Conservation (phyloP, 305 asterid species). For the Fraxinus nigra region DNA sequence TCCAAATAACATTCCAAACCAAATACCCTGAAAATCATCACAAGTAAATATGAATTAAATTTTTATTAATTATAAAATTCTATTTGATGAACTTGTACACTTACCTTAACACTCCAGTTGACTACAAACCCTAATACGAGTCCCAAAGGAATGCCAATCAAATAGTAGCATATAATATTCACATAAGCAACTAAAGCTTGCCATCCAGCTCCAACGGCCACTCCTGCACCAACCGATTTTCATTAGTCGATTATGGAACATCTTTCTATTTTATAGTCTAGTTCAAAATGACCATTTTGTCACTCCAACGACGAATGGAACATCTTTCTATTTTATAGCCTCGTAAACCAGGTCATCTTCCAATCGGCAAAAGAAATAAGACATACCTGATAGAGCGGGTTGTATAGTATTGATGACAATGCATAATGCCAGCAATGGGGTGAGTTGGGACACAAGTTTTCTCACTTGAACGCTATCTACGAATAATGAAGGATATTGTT, state of each 20-base stretch:
- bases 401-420: constrained; percentile 35
- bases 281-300: no score
- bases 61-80: neutral
- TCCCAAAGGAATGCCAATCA: constrained; percentile 47
- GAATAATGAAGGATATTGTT: constrained; percentile 43
- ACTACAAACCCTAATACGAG: constrained; percentile 36
- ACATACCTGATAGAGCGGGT: constrained; percentile 42
- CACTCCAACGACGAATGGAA: no score
- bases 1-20: constrained; percentile 70
- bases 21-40: constrained; percentile 38
- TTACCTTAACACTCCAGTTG: constrained; percentile 35
- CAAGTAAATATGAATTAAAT: no score
- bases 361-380: neutral
- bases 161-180: constrained; percentile 43
- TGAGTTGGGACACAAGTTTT: constrained; percentile 36
- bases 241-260: neutral
- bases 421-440: constrained; percentile 40
- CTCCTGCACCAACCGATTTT: constrained; percentile 30
- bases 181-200: constrained; percentile 51
- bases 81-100: neutral
- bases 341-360: no score
- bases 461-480: constrained; percentile 31
- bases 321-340: no score
- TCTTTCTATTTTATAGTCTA: no score
- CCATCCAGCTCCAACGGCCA: constrained; percentile 61